A percentile compares a stretch with the other conserved stretches of the same genome.
phyloP scores from a whole-genome alignment of 1,284 basidiomycete species.

The Cerioporus squamosus region DNA sequence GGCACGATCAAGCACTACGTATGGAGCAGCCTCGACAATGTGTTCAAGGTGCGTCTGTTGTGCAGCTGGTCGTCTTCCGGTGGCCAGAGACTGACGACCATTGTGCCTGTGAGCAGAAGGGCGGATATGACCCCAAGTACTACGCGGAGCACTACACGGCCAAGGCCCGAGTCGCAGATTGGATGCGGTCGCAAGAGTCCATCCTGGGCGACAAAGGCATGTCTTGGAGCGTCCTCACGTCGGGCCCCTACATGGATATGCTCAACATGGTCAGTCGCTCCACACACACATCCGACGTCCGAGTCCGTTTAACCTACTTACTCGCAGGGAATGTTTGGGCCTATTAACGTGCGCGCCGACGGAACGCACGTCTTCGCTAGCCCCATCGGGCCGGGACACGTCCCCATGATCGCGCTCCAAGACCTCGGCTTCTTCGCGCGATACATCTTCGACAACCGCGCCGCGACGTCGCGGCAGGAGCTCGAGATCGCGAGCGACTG shows the following conservation, averaged over 20 bases:
- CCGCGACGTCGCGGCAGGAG: constrained; percentile 42
- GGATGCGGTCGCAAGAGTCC: constrained; percentile 43
- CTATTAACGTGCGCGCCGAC: constrained; percentile 27
- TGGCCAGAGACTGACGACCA: no score
- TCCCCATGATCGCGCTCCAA: constrained; percentile 33
- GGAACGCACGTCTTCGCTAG: constrained; percentile 34
- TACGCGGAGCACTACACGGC: constrained; percentile 31
- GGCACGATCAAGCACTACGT: constrained; percentile 47
- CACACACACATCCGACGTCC: neutral
- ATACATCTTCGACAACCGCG: constrained; percentile 48
- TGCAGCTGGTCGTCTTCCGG: no score
- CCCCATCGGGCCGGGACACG: constrained; percentile 28
- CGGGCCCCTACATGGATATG: constrained; percentile 45
- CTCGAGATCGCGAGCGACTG: constrained; percentile 47
- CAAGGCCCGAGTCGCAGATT: constrained; percentile 48
- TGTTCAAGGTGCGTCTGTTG: constrained; percentile 42
- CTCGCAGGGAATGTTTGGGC: constrained; percentile 29
- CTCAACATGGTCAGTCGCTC: constrained; percentile 22
- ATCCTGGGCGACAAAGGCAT: constrained; percentile 37
- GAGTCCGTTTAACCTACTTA: neutral
- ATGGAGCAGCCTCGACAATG: constrained; percentile 51
- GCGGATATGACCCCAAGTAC: constrained; percentile 38
- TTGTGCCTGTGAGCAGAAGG: constrained; percentile 28
- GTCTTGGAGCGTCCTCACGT: constrained; percentile 44
- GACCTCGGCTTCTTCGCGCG: constrained; percentile 41